These are phyloP conservation scores for Globisporangium canariense DNA, from an alignment of 352 stramenopile genomes.

Conservation along the genomic window DNA sequence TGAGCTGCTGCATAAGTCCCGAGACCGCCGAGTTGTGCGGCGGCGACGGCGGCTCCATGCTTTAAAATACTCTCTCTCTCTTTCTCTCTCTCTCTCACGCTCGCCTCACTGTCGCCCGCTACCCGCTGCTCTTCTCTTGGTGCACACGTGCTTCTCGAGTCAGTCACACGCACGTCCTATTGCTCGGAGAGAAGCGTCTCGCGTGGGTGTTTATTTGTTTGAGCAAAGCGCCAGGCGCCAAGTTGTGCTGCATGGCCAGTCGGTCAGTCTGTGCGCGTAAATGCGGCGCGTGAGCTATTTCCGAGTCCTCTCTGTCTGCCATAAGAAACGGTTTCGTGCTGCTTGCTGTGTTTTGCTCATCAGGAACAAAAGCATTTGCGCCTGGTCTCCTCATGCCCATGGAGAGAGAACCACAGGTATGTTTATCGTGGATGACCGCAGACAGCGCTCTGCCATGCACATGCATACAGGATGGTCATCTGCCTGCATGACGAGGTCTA, in stretches of 20 bases:
- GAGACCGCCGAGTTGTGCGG: slow-evolving; percentile 44
- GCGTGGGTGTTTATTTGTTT: no score
- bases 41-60: slow-evolving; percentile 34
- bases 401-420: background rate
- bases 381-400: background rate
- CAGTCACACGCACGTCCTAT: no score
- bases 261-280: background rate
- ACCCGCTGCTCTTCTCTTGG: background rate
- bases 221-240: background rate
- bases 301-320: background rate
- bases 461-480: background rate
- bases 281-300: slow-evolving; percentile 1
- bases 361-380: background rate
- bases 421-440: background rate
- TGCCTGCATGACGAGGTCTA: background rate
- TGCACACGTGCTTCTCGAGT: no score
- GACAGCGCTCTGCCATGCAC: background rate
- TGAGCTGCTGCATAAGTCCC: slow-evolving; percentile 79
- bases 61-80: no score
- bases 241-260: background rate
- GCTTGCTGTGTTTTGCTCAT: background rate
- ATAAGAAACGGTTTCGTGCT: slow-evolving; percentile 12
- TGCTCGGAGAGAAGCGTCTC: no score
- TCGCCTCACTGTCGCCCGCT: background rate
- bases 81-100: background rate